A percentile compares a stretch with the other conserved stretches of the same genome.
These are phyloP conservation scores for Penicillium samsonianum DNA, from an alignment of 495 filamentous ascomycete genomes.

Conservation along the genomic window DNA sequence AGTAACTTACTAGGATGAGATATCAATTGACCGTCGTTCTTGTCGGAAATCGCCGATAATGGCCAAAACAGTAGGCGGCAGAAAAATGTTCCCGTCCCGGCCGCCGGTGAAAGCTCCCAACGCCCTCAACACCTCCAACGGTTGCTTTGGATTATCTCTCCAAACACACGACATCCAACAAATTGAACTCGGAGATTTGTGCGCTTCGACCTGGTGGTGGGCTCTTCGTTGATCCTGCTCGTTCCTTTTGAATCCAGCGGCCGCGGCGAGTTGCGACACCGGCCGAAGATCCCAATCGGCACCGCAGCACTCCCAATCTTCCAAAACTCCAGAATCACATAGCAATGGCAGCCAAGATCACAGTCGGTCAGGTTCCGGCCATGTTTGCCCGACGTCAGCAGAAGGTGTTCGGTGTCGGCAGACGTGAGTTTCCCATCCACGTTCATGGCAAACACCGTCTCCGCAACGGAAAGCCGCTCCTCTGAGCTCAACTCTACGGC, in stretches of 20 bases:
- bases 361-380: constrained; percentile 39
- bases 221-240: constrained; percentile 31
- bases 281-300: constrained; percentile 21
- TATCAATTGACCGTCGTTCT: constrained; percentile 23
- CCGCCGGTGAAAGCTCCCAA: constrained; percentile 48
- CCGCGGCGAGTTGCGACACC: constrained; percentile 28
- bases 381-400: constrained; percentile 45
- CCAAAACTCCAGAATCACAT: constrained; percentile 8
- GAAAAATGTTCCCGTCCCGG: constrained; percentile 53
- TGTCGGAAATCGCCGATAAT: constrained; percentile 29
- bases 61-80: constrained; percentile 37
- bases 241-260: constrained; percentile 29
- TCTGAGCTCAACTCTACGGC: constrained; percentile 10
- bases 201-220: constrained; percentile 34
- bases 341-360: constrained; percentile 44
- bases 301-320: constrained; percentile 12
- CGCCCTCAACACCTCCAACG: constrained; percentile 43
- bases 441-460: not conserved
- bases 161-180: constrained; percentile 16
- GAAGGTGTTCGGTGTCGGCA: constrained; percentile 32
- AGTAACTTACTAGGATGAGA: constrained; percentile 18
- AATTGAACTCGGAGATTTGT: constrained; percentile 17
- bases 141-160: constrained; percentile 12
- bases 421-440: constrained; percentile 40
- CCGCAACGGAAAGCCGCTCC: constrained; percentile 9